Evolutionary conservation across 1,139 yeast genomes (phyloP), one percentile per base, ranked within the genome.

Genomic region (Kurtzmaniella quercitrusa): DNA sequence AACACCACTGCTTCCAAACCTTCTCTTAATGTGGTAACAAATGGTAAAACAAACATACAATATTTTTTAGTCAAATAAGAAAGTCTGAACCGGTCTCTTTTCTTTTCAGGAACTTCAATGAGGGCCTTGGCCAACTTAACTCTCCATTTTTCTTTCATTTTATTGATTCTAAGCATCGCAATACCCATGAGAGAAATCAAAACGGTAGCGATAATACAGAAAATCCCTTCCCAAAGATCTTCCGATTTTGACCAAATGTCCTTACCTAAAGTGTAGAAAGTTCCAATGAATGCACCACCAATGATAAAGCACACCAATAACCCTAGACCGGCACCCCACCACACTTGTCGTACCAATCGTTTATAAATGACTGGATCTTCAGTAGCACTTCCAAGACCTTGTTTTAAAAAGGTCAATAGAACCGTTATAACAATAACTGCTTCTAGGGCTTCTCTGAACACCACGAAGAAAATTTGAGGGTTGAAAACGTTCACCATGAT

Each of bases 141-240:
- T 56, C 85, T 79, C 96, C 96, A 89, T 64, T 89, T 89, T 49
- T 80, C 81, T 65, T 86, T 87, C 89, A 89, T 80, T 42, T 61
- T 65, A 46, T 60, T 68, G 19, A 71, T 72, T 34, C 76, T 56
- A 27, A 71, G 57, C n/a, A 71, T 67, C 44, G 70, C 69, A 18
- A 69, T 52, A 1, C 76, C 77, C 77, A 71, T 71, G 6, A 66
- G 59, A 1, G 76, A 68, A 16, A 71, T 71, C 39, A 70, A 69
- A 3, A 69, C 50, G 49, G 75, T 68, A 34, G 77, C 76, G 17
- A 70, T 38, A 4, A 71, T 68, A 2, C 75, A 70, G 45, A 71
- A 70, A 1, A 65, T 57, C 1, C 75, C 75, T 50, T 70, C 76
- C 76, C 76, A 71, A 47, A 70, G 70, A 50, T 70, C 76, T 49